phyloP scores from a whole-genome alignment of 805 yeast species.

The Cyberlindnera xishuangbannaensis region DNA sequence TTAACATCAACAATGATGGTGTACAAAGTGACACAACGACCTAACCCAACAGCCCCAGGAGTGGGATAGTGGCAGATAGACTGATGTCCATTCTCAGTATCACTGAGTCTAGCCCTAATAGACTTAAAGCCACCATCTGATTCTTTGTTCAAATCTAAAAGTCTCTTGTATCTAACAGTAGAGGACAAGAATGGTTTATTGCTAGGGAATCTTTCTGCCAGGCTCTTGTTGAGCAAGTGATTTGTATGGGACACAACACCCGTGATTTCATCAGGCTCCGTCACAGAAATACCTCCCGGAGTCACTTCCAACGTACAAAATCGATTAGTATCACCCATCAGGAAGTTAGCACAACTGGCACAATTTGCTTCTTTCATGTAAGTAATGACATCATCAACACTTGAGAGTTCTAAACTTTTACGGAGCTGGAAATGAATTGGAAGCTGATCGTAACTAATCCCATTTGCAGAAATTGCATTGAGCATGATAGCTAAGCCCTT shows the following conservation, averaged over 20 bases:
- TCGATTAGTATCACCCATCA: conserved; percentile 22
- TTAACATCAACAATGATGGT: conserved; percentile 15
- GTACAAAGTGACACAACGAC: conserved; percentile 15
- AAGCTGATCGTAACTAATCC: conserved; percentile 24
- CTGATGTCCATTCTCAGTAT: conserved; percentile 13
- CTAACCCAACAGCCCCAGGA: conserved; percentile 16
- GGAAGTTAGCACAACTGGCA: conserved; percentile 22
- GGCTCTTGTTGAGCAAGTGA: conserved; percentile 15
- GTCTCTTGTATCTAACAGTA: conserved; percentile 13
- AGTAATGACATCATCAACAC: conserved; percentile 15
- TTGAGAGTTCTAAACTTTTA: conserved; percentile 25
- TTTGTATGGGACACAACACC: conserved; percentile 24
- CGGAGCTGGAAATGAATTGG: conserved; percentile 35
- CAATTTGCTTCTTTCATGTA: conserved; percentile 15
- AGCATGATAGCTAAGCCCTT: conserved; percentile 19
- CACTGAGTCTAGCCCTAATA: conserved; percentile 20
- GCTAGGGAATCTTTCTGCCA: conserved; percentile 6
- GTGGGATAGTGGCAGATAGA: conserved; percentile 19
- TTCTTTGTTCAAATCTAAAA: conserved; percentile 11
- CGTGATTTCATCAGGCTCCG: conserved; percentile 12
- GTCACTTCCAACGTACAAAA: conserved; percentile 20
- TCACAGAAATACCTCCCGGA: conserved; percentile 15
- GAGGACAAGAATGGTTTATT: conserved; percentile 17
- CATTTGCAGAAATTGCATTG: conserved; percentile 23
- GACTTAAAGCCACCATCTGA: conserved; percentile 15